A percentile compares a stretch with the other conserved stretches of the same genome.
These are phyloP conservation scores for Beauveria asiatica DNA, from an alignment of 2,329 filamentous ascomycete species.

Conservation along the genomic window DNA sequence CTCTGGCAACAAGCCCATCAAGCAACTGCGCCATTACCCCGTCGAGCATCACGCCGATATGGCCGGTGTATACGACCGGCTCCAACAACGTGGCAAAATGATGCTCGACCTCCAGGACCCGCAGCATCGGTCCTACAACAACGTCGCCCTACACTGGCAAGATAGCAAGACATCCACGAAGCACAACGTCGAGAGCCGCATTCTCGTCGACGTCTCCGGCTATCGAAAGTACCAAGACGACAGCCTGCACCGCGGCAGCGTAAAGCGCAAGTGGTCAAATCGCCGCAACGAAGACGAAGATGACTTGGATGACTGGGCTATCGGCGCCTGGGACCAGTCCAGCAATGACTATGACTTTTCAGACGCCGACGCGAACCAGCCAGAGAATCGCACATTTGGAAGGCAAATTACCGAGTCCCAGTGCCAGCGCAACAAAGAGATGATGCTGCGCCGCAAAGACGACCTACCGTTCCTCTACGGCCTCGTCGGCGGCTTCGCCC, in stretches of 20 bases:
- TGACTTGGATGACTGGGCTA: constrained; percentile 7
- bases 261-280: constrained; percentile 23
- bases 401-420: constrained; percentile 25
- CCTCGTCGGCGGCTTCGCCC: constrained; percentile 33
- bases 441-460: constrained; percentile 29
- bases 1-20: constrained; percentile 31
- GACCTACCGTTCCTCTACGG: constrained; percentile 34
- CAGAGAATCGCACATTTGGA: constrained; percentile 4
- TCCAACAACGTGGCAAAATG: constrained; percentile 28
- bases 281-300: constrained; percentile 7
- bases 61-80: constrained; percentile 20
- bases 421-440: constrained; percentile 29
- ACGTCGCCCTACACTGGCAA: constrained; percentile 26
- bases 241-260: constrained; percentile 12
- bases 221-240: constrained; percentile 31
- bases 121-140: constrained; percentile 32
- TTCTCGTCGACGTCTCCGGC: constrained; percentile 33
- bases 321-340: constrained; percentile 8
- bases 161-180: constrained; percentile 17
- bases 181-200: constrained; percentile 32
- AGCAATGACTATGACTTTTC: background rate
- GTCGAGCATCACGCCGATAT: constrained; percentile 24
- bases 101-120: constrained; percentile 35
- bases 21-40: constrained; percentile 31
- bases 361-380: constrained; percentile 10